phyloP scores from a whole-genome alignment of 1,284 basidiomycete species.

The Peniophora sp. region DNA sequence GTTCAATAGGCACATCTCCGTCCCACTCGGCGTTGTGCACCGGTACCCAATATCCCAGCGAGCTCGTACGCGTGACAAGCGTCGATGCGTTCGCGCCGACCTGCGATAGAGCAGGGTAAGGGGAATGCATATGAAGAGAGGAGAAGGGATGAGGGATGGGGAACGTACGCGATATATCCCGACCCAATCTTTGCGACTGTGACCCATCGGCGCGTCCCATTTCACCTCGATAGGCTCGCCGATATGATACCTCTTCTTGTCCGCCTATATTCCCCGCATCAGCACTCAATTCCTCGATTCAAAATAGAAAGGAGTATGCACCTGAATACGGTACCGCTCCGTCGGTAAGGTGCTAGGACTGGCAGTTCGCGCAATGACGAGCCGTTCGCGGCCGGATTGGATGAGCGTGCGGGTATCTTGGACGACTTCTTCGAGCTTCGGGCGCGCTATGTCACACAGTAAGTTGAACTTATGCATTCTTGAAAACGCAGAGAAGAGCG shows the following conservation, averaged over 20 bases:
- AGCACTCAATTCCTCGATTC: too few relatives aligned
- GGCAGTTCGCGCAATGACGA: constrained; percentile 71
- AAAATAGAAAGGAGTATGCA: too few relatives aligned
- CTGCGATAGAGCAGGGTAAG: constrained; percentile 29
- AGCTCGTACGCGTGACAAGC: constrained; percentile 81
- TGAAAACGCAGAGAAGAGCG: constrained; percentile 21
- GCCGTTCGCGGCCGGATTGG: constrained; percentile 83
- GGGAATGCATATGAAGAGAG: not conserved
- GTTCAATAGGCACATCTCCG: constrained; percentile 64
- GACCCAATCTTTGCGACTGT: constrained; percentile 96
- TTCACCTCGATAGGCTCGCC: constrained; percentile 84
- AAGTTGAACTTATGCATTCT: too few relatives aligned
- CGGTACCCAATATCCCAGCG: constrained; percentile 88
- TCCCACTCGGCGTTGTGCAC: constrained; percentile 92
- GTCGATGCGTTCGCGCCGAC: constrained; percentile 80
- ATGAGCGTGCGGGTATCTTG: constrained; percentile 89
- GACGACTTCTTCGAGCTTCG: constrained; percentile 72
- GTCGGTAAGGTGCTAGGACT: constrained; percentile 37
- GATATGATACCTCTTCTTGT: constrained; percentile 62
- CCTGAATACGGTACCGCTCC: constrained; percentile 48
- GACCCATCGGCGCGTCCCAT: constrained; percentile 84
- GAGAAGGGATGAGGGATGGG: not conserved
- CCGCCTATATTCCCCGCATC: too few relatives aligned
- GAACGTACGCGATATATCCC: constrained; percentile 74
- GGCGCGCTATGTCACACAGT: constrained; percentile 31